Evolutionary conservation across 352 stramenopile genomes (phyloP), one percentile per base, ranked within the genome.

Genomic region (Globisporangium solare): DNA sequence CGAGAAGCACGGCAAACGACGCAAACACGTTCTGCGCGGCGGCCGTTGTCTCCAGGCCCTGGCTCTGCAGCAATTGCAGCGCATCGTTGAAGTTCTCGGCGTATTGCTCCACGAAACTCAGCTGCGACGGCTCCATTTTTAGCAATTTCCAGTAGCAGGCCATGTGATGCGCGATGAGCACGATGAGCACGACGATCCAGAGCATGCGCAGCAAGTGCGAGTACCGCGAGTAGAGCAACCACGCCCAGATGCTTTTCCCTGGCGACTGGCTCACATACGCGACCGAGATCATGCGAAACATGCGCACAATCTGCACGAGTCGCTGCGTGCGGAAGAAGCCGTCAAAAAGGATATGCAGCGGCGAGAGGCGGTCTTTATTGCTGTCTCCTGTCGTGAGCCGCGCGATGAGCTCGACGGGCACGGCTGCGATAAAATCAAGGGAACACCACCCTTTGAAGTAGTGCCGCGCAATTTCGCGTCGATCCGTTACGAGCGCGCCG

Each of bases 131-230:
- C 31, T 53, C 61, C 0, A 51, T 4, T 22, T 53, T 59, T 35
- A 82, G 65, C 51, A 73, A 14, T 58, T 74, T 67, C 78, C 75
- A 88, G 17, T 63, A 54, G 31, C 78, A 88, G 2, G 75, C 74
- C 12, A 79, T 71, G 42, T 83, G 72, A 55, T 86, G 76, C 6
- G 68, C 64, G 18, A 76, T 71, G 18, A 70, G 61, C 11, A 86
- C 45, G 6, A 86, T 47, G n/a, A 76, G 20, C 10, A 51, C 22
- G 0, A 87, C 43, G 32, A 83, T 64, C 3, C 63, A 61, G 47
- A 61, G 51, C 11, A 86, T 72, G 13, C 68, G 64, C 22, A 85
- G 55, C 3, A 72, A 39, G 46, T 74, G 63, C 18, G 53, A 66
- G 58, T 68, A 67, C 0, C 67, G 66, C 8, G 63, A 76, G 58